These are phyloP conservation scores for Phytophthora megakarya DNA, from an alignment of 352 stramenopile genomes.

Conservation along the genomic window DNA sequence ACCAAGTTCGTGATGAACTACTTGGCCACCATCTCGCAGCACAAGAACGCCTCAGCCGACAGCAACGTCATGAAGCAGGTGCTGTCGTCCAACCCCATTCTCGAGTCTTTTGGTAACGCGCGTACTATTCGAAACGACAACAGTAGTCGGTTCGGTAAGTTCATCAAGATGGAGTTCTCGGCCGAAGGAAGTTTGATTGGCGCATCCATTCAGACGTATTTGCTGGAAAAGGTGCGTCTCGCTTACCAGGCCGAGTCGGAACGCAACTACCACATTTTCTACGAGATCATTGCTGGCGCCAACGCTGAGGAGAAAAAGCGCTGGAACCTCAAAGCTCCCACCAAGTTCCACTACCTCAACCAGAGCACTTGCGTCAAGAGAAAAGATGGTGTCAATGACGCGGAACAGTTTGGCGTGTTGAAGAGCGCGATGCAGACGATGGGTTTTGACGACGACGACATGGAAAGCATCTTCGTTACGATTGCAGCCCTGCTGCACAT, in stretches of 20 bases:
- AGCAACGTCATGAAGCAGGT: conserved; percentile 91
- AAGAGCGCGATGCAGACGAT: conserved; percentile 87
- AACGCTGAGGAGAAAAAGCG: conserved; percentile 63
- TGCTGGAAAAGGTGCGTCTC: conserved; percentile 96
- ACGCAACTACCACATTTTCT: conserved; percentile 98
- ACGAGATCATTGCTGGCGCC: conserved; percentile 90
- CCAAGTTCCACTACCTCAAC: conserved; percentile 91
- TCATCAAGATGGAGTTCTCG: conserved; percentile 97
- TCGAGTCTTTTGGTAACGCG: conserved; percentile 99
- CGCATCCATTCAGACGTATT: conserved; percentile 95
- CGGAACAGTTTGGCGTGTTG: conserved; percentile 81
- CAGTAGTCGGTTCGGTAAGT: conserved; percentile 96
- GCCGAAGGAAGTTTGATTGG: conserved; percentile 77
- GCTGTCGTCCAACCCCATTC: conserved; percentile 97
- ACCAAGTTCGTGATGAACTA: conserved; percentile 98
- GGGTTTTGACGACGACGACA: conserved; percentile 88
- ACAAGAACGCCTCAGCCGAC: conserved; percentile 54
- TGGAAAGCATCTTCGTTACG: conserved; percentile 92
- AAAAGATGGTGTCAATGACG: conserved; percentile 90
- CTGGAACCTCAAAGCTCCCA: conserved; percentile 58
- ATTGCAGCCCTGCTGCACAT: conserved; percentile 92
- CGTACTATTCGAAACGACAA: conserved; percentile 98
- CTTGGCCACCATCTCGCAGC: conserved; percentile 89
- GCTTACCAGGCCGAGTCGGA: conserved; percentile 93
- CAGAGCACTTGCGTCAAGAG: conserved; percentile 87